Evolutionary conservation across 2,329 filamentous ascomycete genomes (phyloP), one percentile per base, ranked within the genome.

Genomic region (Microascus cirrosus): DNA sequence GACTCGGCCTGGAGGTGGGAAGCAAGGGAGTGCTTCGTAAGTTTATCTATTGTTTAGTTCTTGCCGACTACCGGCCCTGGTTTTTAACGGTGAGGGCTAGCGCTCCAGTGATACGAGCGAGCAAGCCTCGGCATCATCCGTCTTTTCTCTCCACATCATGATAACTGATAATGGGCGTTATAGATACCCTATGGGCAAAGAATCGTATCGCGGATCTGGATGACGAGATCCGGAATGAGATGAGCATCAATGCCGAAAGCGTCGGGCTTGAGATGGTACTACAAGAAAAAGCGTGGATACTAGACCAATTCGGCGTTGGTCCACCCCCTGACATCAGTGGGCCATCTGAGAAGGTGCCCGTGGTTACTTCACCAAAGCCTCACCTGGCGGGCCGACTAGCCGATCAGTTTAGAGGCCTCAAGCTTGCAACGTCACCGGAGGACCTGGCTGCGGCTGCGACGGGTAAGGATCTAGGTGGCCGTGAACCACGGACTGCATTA

Each of bases 151-250:
- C 6, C 39, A n/a, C 6, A 6, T 45, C n/a, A 18, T n/a, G 39
- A n/a, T 54, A 34, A 54, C 34, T 42, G 34, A 39, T 39, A 2
- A 8, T 24, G 7, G 20, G n/a, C 8, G 18, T 95, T 1, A 72
- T 96, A 60, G 92, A 95, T 68, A 95, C 90, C 1, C 84, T 93
- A 59, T 96, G 92, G 90, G 92, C 89, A 20, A 91, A 91, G 75
- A 86, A 89, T 69, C 79, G 91, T 50, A 74, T 96, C 24, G 82
- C 84, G 35, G 85, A 88, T 61, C 74, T 96, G 54, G 83, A 90
- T 56, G 78, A 78, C 59, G 91, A 96, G 74, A 93, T 95, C 63
- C 82, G 81, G 11, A 74, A 76, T 8, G 91, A 95, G 73, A 80
- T 86, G 67, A 80, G 79, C 63, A 75, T 78, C 61, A 95, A 95